Evolutionary conservation across 371 early-diverging fungal genomes (phyloP).

Genomic region (Lichtheimia ramosa): DNA sequence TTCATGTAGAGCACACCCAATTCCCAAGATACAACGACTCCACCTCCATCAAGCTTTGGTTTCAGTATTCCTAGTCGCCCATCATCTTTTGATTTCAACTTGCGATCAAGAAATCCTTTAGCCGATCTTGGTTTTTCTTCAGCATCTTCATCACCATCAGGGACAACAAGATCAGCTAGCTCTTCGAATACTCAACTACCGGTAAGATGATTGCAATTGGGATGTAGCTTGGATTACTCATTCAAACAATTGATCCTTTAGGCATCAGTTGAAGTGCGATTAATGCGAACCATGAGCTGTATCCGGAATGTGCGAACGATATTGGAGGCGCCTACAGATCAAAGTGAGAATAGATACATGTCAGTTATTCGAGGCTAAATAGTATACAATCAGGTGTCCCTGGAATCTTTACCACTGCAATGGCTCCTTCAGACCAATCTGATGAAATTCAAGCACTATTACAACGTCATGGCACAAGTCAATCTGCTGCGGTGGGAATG

Average conservation of each 20-base stretch:
- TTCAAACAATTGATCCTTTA: background rate
- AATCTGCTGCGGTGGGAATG: conserved; percentile 41
- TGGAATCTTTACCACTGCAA: conserved; percentile 12
- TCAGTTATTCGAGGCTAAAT: background rate
- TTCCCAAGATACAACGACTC: too few relatives aligned
- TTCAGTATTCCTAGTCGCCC: background rate
- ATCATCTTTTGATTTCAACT: background rate
- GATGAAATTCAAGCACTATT: conserved; percentile 39
- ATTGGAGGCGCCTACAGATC: conserved; percentile 28
- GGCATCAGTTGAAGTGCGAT: conserved; percentile 46
- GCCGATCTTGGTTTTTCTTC: background rate
- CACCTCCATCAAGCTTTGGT: background rate
- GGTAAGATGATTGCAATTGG: background rate
- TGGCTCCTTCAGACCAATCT: conserved; percentile 24
- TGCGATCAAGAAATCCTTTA: background rate
- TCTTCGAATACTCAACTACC: background rate
- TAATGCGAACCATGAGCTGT: conserved; percentile 42
- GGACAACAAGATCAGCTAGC: background rate
- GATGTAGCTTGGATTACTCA: background rate
- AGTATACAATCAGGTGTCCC: background rate
- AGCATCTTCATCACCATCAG: background rate
- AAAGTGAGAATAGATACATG: conserved; percentile 14
- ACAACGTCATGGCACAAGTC: conserved; percentile 28
- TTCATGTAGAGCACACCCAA: too few relatives aligned
- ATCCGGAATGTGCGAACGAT: conserved; percentile 45